These are phyloP conservation scores for Metschnikowia rubicola DNA, from an alignment of 805 yeast genomes.

Conservation along the genomic window DNA sequence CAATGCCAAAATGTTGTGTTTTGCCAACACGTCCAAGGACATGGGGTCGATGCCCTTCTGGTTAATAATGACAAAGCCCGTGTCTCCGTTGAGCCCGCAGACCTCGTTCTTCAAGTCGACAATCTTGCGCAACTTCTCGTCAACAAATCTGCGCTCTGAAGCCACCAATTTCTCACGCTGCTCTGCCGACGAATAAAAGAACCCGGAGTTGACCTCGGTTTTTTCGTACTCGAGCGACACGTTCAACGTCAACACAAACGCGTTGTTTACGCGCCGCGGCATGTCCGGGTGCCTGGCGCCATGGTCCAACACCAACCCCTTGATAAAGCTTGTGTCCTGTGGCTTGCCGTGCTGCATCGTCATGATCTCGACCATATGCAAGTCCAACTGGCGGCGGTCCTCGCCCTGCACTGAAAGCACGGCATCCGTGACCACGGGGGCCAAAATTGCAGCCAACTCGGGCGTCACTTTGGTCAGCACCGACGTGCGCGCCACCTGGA, in stretches of 20 bases:
- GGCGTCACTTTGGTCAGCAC: slow-evolving; percentile 79
- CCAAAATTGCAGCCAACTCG: slow-evolving; percentile 72
- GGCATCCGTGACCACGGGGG: slow-evolving; percentile 96
- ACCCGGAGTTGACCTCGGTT: slow-evolving; percentile 95
- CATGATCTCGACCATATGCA: slow-evolving; percentile 98
- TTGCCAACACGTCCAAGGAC: slow-evolving; percentile 92
- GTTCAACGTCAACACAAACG: slow-evolving; percentile 80
- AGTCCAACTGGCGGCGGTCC: slow-evolving; percentile 58
- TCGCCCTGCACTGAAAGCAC: slow-evolving; percentile 68
- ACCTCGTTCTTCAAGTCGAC: slow-evolving; percentile 91
- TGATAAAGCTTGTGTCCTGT: slow-evolving; percentile 75
- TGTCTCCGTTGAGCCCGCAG: slow-evolving; percentile 66
- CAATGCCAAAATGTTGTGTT: slow-evolving; percentile 86
- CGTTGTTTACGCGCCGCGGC: slow-evolving; percentile 86
- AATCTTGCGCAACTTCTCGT: slow-evolving; percentile 85
- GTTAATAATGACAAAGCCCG: slow-evolving; percentile 90
- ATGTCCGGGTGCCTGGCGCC: slow-evolving; percentile 99
- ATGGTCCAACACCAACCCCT: slow-evolving; percentile 92
- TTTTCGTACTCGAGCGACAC: slow-evolving; percentile 96
- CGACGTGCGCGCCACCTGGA: slow-evolving; percentile 90
- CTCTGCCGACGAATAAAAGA: slow-evolving; percentile 90
- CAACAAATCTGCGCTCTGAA: slow-evolving; percentile 90
- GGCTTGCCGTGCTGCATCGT: slow-evolving; percentile 93
- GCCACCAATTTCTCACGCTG: slow-evolving; percentile 94
- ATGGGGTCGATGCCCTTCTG: slow-evolving; percentile 99